Percentiles rank a stretch among this genome's conserved stretches.
These are phyloP conservation scores for Conticribra weissflogii DNA, from an alignment of 108 stramenopile species.

Conservation along the genomic window DNA sequence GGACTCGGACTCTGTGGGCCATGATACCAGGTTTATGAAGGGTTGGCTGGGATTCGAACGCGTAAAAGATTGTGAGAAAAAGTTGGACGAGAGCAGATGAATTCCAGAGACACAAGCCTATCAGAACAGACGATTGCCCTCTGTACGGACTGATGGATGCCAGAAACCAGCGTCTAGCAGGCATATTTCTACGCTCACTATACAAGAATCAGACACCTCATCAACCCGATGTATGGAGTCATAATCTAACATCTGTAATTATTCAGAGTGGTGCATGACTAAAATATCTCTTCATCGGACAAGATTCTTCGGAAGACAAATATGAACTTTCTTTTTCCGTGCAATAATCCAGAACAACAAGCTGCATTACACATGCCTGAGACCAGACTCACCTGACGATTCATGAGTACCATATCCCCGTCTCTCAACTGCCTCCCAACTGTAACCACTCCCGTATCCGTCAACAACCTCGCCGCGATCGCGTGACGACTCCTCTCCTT, in stretches of 20 bases:
- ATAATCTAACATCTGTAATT: constrained; percentile 80
- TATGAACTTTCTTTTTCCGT: neutral
- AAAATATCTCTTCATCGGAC: constrained; percentile 72
- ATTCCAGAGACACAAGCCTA: neutral
- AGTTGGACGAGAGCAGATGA: constrained; percentile 5
- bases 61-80: constrained; percentile 4
- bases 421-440: constrained; percentile 96
- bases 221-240: constrained; percentile 60
- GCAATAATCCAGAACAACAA: too few species aligned
- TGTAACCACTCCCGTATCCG: constrained; percentile 74
- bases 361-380: neutral
- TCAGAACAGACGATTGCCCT: constrained; percentile 33
- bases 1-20: constrained; percentile 97
- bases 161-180: constrained; percentile 29
- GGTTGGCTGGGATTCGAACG: constrained; percentile 82
- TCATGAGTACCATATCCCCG: constrained; percentile 97
- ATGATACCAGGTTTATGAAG: constrained; percentile 99
- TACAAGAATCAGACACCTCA: constrained; percentile 22
- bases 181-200: constrained; percentile 72
- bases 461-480: constrained; percentile 82
- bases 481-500: constrained; percentile 80
- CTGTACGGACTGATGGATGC: constrained; percentile 51
- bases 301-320: neutral
- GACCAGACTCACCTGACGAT: constrained; percentile 87
- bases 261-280: constrained; percentile 95